A percentile compares a stretch with the other conserved stretches of the same genome.
These are phyloP conservation scores for Oryza australiensis DNA, from an alignment of 176 grass and related monocot species.

Conservation along the genomic window DNA sequence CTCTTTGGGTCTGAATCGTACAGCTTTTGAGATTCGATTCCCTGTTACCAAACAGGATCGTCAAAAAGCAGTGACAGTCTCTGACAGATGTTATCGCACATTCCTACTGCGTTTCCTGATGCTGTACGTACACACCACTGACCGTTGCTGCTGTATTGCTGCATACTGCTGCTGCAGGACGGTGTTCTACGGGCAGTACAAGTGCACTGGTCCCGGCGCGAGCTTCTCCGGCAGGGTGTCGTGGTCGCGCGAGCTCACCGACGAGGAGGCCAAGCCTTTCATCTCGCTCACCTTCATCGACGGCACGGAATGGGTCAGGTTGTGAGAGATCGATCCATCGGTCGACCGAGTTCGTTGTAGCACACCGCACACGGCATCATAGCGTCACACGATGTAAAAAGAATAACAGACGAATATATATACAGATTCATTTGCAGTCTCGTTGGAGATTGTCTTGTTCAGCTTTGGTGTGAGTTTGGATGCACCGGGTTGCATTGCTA, in stretches of 20 bases:
- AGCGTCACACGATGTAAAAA: slow-evolving; percentile 11
- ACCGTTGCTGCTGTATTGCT: background rate
- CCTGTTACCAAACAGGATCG: background rate
- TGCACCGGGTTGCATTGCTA: background rate
- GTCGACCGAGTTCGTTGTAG: background rate
- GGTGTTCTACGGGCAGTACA: slow-evolving; percentile 99
- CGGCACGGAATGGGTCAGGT: slow-evolving; percentile 65
- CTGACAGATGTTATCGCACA: background rate
- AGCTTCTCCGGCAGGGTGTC: slow-evolving; percentile 69
- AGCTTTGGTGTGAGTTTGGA: background rate
- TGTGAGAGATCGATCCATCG: slow-evolving; percentile 11
- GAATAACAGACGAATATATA: background rate
- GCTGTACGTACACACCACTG: background rate
- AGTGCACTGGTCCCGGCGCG: slow-evolving; percentile 71
- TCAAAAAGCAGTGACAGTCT: background rate
- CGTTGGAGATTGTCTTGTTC: background rate
- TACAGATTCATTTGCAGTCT: slow-evolving; percentile 7
- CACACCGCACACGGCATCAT: background rate
- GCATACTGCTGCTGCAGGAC: slow-evolving; percentile 45
- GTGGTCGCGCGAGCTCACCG: slow-evolving; percentile 93
- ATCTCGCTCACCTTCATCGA: slow-evolving; percentile 85
- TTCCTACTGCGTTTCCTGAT: background rate
- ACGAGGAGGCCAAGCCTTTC: slow-evolving; percentile 85
- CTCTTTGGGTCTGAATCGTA: background rate
- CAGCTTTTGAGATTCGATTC: slow-evolving; percentile 24